A percentile compares a stretch with the other conserved stretches of the same genome.
Evolutionary conservation across 805 yeast genomes (phyloP).

Genomic region (Kodamaea laetipori): DNA sequence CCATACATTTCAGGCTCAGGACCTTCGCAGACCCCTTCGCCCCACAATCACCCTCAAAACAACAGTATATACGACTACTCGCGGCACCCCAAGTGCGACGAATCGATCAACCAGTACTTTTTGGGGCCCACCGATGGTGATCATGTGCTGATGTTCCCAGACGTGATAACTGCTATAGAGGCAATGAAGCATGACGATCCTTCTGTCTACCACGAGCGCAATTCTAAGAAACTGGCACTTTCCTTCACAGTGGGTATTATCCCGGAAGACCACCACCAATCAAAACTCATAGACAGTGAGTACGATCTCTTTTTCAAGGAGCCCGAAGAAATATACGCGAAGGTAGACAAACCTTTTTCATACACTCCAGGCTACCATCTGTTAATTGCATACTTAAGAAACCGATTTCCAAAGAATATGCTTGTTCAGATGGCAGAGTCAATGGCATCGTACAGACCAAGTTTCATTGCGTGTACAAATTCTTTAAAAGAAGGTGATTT

Average conservation of each 20-base stretch:
- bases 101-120: slow-evolving; percentile 65
- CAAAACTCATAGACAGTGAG: slow-evolving; percentile 20
- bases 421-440: slow-evolving; percentile 81
- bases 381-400: slow-evolving; percentile 68
- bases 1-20: slow-evolving; percentile 12
- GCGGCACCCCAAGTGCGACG: slow-evolving; percentile 51
- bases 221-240: slow-evolving; percentile 40
- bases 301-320: slow-evolving; percentile 42
- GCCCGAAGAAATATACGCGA: slow-evolving; percentile 78
- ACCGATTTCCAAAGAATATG: slow-evolving; percentile 67
- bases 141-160: slow-evolving; percentile 55
- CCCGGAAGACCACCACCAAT: slow-evolving; percentile 34
- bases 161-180: slow-evolving; percentile 51
- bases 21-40: slow-evolving; percentile 21
- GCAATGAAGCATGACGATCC: slow-evolving; percentile 44
- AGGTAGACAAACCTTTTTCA: slow-evolving; percentile 74
- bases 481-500: slow-evolving; percentile 87
- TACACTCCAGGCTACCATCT: slow-evolving; percentile 91
- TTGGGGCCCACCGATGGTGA: slow-evolving; percentile 54
- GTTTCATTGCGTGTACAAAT: slow-evolving; percentile 89
- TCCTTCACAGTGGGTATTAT: slow-evolving; percentile 52
- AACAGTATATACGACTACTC: slow-evolving; percentile 20
- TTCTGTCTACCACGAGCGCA: slow-evolving; percentile 36
- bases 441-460: slow-evolving; percentile 89
- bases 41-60: slow-evolving; percentile 7